Conservation (phyloP, 1,284 basidiomycete genomes). For the Inonotus hispidus region DNA sequence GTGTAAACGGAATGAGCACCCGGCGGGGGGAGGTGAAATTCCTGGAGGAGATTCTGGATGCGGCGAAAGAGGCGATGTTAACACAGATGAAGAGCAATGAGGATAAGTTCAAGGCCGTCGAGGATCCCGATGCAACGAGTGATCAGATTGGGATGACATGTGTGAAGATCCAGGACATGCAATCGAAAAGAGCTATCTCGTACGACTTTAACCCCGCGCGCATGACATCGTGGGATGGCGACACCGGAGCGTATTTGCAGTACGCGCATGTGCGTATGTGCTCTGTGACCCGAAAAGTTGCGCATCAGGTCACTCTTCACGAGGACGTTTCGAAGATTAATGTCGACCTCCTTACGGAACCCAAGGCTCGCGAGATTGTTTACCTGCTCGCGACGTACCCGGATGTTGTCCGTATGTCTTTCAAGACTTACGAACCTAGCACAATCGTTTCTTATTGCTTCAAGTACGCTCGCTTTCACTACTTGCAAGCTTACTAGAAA, state of each 20-base stretch:
- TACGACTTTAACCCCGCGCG: conserved; percentile 95
- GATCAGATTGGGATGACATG: conserved; percentile 92
- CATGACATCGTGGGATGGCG: conserved; percentile 96
- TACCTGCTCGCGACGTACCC: conserved; percentile 89
- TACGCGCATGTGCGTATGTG: conserved; percentile 95
- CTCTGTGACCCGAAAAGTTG: conserved; percentile 92
- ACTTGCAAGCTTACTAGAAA: not conserved
- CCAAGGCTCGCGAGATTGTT: conserved; percentile 83
- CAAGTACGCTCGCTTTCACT: conserved; percentile 7
- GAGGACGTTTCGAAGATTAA: conserved; percentile 61
- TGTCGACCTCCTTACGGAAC: conserved; percentile 60
- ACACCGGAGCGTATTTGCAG: conserved; percentile 94
- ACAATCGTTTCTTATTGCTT: conserved; percentile 50
- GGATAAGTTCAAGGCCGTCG: conserved; percentile 87
- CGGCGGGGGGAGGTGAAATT: conserved; percentile 96
- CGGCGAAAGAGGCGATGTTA: conserved; percentile 90
- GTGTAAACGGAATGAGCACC: conserved; percentile 96
- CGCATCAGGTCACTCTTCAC: conserved; percentile 78
- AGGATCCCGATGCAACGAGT: conserved; percentile 80
- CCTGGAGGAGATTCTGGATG: conserved; percentile 91
- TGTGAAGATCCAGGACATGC: conserved; percentile 99
- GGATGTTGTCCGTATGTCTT: conserved; percentile 81
- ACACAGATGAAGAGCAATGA: conserved; percentile 96
- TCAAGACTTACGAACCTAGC: conserved; percentile 86
- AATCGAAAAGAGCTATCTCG: conserved; percentile 59